Conservation (phyloP, 2,329 filamentous ascomycete genomes). For the Scedosporium aurantiacum region DNA sequence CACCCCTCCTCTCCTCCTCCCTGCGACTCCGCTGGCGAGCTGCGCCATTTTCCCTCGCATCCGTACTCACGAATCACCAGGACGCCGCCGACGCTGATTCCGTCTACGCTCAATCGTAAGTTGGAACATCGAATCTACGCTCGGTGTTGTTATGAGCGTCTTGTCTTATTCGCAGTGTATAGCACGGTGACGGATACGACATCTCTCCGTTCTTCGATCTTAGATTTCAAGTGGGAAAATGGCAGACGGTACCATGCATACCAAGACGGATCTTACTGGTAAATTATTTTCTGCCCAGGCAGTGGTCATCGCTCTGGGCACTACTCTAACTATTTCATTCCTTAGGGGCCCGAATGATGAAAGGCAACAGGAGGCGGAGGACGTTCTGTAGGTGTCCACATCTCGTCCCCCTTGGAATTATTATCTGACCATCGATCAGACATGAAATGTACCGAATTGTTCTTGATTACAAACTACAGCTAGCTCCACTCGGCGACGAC, state of each 20-base stretch:
- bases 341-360: slow-evolving; percentile 19
- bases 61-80: no score
- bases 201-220: slow-evolving; percentile 30
- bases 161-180: no score
- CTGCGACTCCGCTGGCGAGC: no score
- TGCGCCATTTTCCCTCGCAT: no score
- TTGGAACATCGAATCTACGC: no score
- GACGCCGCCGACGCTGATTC: no score
- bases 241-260: slow-evolving; percentile 36
- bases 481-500: slow-evolving; percentile 20
- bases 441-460: slow-evolving; percentile 17
- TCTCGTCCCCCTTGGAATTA: no score
- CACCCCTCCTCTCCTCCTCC: no score
- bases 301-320: not conserved
- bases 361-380: slow-evolving; percentile 17
- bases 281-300: not conserved
- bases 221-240: slow-evolving; percentile 32
- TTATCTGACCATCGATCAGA: slow-evolving; percentile 7
- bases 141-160: no score
- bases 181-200: slow-evolving; percentile 7
- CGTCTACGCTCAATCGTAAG: no score
- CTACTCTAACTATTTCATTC: not conserved
- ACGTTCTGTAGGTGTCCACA: slow-evolving; percentile 12
- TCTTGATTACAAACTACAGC: slow-evolving; percentile 17
- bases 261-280: slow-evolving; percentile 20